A percentile compares a stretch with the other conserved stretches of the same genome.
phyloP scores from a whole-genome alignment of 2,329 filamentous ascomycete genomes.

The Fusarium foetens region DNA sequence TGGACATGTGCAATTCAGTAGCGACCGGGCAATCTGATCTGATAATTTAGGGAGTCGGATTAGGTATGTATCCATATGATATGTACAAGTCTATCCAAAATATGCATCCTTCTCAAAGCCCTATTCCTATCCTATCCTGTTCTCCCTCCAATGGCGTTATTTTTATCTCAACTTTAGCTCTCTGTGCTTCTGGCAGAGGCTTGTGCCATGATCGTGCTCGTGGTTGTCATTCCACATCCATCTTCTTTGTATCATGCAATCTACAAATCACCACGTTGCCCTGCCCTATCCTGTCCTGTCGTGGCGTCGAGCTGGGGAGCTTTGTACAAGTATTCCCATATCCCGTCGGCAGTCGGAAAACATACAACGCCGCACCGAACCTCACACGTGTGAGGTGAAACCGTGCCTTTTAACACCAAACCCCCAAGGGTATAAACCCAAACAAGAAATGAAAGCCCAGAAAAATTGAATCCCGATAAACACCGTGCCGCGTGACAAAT shows the following conservation, averaged over 20 bases:
- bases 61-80: slow-evolving; percentile 18
- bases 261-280: slow-evolving; percentile 13
- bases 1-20: neutral
- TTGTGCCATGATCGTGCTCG: neutral
- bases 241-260: slow-evolving; percentile 11
- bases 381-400: slow-evolving; percentile 1
- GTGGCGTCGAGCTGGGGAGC: slow-evolving; percentile 8
- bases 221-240: slow-evolving; percentile 1
- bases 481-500: slow-evolving; percentile 39
- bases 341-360: slow-evolving; percentile 8
- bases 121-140: neutral
- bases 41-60: slow-evolving; percentile 25
- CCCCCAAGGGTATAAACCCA: slow-evolving; percentile 23
- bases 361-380: slow-evolving; percentile 26
- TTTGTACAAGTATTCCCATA: slow-evolving; percentile 15
- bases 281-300: slow-evolving; percentile 5
- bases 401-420: slow-evolving; percentile 20
- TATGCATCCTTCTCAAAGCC: slow-evolving; percentile 22
- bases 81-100: slow-evolving; percentile 31
- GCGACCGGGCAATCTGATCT: neutral
- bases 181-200: slow-evolving; percentile 4
- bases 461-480: slow-evolving; percentile 19
- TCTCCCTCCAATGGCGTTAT: neutral
- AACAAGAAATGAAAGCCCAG: slow-evolving; percentile 13
- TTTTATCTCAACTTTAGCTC: slow-evolving; percentile 4